These are phyloP conservation scores for Hortiboletus rubellus DNA, from an alignment of 1,284 basidiomycete species.

Conservation along the genomic window DNA sequence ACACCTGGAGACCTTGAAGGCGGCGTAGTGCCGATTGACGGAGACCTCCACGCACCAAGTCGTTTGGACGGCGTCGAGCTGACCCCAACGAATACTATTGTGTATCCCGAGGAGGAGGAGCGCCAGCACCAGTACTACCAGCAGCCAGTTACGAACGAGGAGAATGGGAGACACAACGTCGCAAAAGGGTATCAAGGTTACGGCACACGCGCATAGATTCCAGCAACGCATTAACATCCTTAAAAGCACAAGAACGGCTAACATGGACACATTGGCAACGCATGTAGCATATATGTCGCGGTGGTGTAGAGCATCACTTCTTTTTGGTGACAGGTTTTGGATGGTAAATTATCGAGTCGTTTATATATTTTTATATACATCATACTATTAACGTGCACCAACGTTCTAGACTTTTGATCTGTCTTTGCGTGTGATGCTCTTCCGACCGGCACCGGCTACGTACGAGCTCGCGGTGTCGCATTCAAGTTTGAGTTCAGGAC, in stretches of 20 bases:
- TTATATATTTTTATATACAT: no score
- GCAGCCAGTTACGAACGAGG: not conserved
- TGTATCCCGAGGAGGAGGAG: not conserved
- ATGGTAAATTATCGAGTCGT: no score
- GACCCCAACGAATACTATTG: conserved; percentile 2
- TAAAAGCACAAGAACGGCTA: not conserved
- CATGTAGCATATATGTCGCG: not conserved
- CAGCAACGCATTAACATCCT: conserved; percentile 3
- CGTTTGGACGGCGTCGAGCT: conserved; percentile 10
- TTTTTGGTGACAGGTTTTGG: no score
- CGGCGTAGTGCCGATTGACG: not conserved
- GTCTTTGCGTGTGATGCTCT: no score
- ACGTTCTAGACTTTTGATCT: no score
- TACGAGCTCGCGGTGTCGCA: no score
- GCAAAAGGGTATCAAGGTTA: not conserved
- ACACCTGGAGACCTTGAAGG: conserved; percentile 20
- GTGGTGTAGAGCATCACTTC: not conserved
- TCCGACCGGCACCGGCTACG: no score
- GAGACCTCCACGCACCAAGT: not conserved
- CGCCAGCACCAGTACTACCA: no score
- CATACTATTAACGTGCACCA: no score
- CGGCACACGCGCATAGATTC: conserved; percentile 2
- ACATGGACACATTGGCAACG: not conserved
- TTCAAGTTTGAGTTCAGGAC: no score
- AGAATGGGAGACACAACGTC: not conserved